A percentile compares a stretch with the other conserved stretches of the same genome.
Conservation (phyloP, 1,139 yeast species). For the Debaryomycetaceae sp. region DNA sequence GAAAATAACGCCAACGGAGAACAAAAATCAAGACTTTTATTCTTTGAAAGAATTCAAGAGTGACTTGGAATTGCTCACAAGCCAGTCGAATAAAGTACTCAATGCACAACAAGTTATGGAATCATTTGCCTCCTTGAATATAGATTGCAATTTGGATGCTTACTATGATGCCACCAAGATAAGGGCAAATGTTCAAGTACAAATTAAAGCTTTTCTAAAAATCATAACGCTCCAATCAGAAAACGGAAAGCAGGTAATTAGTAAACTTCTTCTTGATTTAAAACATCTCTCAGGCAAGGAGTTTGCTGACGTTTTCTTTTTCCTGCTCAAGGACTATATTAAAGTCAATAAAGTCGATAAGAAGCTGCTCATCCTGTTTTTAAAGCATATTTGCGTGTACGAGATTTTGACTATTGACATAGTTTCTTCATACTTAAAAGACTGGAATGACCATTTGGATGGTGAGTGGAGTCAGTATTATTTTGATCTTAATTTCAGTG, state of each 20-base stretch:
- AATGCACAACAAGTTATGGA: conserved; percentile 18
- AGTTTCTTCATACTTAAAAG: neutral
- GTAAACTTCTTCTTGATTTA: conserved; percentile 17
- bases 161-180: conserved; percentile 1
- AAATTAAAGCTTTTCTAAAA: conserved; percentile 1
- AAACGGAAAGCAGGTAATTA: neutral
- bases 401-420: neutral
- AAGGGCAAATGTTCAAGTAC: neutral
- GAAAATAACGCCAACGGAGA: conserved; percentile 24
- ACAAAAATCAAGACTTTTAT: conserved; percentile 17
- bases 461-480: neutral
- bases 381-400: neutral
- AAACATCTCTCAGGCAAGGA: conserved; percentile 11
- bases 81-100: conserved; percentile 9
- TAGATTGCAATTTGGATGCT: conserved; percentile 2
- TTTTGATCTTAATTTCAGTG: neutral
- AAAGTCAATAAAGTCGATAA: neutral
- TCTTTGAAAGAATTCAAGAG: conserved; percentile 24
- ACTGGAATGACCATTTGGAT: neutral
- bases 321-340: neutral
- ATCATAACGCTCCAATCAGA: neutral
- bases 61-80: conserved; percentile 23
- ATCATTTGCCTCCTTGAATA: conserved; percentile 8
- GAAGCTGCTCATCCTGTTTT: neutral
- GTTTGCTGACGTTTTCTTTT: neutral